Conservation (phyloP, 345 rosid genomes). For the Noccaea bulbosa region DNA sequence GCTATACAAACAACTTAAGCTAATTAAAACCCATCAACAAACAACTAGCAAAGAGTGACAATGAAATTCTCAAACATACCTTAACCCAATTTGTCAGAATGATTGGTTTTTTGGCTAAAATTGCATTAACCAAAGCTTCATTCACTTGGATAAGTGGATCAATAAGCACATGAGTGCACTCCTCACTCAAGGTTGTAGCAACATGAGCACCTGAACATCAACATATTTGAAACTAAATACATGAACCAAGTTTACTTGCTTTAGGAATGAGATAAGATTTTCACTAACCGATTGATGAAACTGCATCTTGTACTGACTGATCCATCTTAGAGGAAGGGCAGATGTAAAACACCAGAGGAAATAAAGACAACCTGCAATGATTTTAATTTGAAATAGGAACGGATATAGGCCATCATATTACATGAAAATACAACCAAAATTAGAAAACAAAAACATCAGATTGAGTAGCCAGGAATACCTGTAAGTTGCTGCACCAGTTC, state of each 20-base stretch:
- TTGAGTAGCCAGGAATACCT: slow-evolving; percentile 51
- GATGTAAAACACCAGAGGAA: slow-evolving; percentile 60
- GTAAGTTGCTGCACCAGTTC: slow-evolving; percentile 81
- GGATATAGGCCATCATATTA: background rate
- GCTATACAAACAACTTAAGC: slow-evolving; percentile 52
- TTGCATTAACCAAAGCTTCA: slow-evolving; percentile 63
- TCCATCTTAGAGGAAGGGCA: slow-evolving; percentile 51
- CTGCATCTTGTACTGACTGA: slow-evolving; percentile 52
- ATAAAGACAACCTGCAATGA: slow-evolving; percentile 64
- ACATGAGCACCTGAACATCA: slow-evolving; percentile 60
- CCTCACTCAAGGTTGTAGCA: slow-evolving; percentile 51
- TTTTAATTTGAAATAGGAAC: slow-evolving; percentile 17
- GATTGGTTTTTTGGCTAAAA: slow-evolving; percentile 63
- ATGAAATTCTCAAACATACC: slow-evolving; percentile 49
- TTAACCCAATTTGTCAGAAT: slow-evolving; percentile 64
- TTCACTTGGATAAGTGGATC: slow-evolving; percentile 54
- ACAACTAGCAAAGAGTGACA: slow-evolving; percentile 2
- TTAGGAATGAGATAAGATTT: background rate
- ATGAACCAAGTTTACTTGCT: slow-evolving; percentile 4
- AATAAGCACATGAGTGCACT: slow-evolving; percentile 79
- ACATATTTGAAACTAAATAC: slow-evolving; percentile 11
- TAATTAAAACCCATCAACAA: slow-evolving; percentile 37
- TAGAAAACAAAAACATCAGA: background rate
- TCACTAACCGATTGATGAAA: slow-evolving; percentile 76
- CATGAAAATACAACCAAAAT: background rate